phyloP scores from a whole-genome alignment of 768 basidiomycete genomes.

The Termitomyces sp. region DNA sequence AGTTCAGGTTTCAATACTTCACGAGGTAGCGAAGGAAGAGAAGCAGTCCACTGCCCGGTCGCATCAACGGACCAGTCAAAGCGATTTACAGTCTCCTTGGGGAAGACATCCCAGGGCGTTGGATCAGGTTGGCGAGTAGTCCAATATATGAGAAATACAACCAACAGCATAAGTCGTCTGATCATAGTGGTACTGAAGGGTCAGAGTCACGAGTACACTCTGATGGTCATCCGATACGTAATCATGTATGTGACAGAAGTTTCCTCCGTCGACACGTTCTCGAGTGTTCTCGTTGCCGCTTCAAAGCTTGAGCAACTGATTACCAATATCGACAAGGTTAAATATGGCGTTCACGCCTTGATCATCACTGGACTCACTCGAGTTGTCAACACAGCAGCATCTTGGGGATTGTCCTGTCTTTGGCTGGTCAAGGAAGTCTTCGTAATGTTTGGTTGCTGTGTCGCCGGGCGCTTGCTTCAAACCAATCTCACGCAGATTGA shows the following conservation, averaged over 20 bases:
- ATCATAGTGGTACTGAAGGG: too few relatives aligned
- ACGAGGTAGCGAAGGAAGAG: too few relatives aligned
- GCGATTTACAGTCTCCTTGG: too few relatives aligned
- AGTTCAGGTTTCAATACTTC: too few relatives aligned
- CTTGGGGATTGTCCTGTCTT: not conserved
- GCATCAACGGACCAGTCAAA: too few relatives aligned
- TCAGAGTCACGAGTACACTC: too few relatives aligned
- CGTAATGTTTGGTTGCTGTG: slow-evolving; percentile 73
- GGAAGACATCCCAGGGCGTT: too few relatives aligned
- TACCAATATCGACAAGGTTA: slow-evolving; percentile 4
- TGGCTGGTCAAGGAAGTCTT: not conserved
- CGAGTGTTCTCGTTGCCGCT: not conserved
- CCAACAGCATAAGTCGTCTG: too few relatives aligned
- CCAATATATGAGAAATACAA: too few relatives aligned
- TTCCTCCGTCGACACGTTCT: not conserved
- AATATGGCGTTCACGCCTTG: slow-evolving; percentile 3
- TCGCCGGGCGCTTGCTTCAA: slow-evolving; percentile 73
- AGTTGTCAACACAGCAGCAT: not conserved
- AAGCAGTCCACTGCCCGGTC: too few relatives aligned
- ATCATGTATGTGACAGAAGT: not conserved
- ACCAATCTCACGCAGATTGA: slow-evolving; percentile 80
- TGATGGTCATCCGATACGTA: too few relatives aligned
- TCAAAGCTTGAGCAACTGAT: not conserved
- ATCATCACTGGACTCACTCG: slow-evolving; percentile 1
- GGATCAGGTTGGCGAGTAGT: too few relatives aligned